A percentile compares a stretch with the other conserved stretches of the same genome.
Conservation (phyloP, 345 rosid genomes). For the Salix purpurea region DNA sequence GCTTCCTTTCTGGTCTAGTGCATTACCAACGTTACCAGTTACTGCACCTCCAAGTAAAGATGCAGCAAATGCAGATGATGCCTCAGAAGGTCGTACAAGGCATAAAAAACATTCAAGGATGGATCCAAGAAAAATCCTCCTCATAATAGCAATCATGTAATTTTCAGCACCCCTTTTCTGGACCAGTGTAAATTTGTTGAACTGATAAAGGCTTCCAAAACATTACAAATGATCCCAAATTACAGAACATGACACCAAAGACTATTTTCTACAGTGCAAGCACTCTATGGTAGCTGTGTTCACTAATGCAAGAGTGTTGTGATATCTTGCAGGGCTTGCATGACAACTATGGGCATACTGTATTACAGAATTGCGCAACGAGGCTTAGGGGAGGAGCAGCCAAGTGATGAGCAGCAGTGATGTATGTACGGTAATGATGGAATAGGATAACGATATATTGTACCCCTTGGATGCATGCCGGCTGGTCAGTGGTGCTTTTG, state of each 20-base stretch:
- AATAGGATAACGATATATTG: not conserved
- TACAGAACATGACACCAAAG: not conserved
- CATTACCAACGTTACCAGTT: conserved; percentile 94
- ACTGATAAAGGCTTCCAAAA: not conserved
- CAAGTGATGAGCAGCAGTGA: conserved; percentile 58
- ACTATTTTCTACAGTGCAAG: not conserved
- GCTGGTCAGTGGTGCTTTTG: not conserved
- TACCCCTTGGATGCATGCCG: not conserved
- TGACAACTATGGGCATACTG: conserved; percentile 96
- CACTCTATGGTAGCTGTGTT: not conserved
- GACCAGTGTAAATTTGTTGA: not conserved
- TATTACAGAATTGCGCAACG: conserved; percentile 90
- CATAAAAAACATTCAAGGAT: conserved; percentile 68
- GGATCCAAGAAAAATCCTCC: conserved; percentile 87
- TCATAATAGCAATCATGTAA: conserved; percentile 88
- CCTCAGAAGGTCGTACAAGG: conserved; percentile 57
- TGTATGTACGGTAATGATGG: not conserved
- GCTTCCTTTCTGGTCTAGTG: conserved; percentile 97
- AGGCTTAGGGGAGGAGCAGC: conserved; percentile 52
- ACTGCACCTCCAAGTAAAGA: conserved; percentile 91
- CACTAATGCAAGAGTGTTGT: not conserved
- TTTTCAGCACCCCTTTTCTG: conserved; percentile 3
- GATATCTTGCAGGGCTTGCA: conserved; percentile 75
- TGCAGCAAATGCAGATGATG: conserved; percentile 56
- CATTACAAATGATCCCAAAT: not conserved